Base-by-base conservation (phyloP, 192 early-diverging fungal species). In the Coemansia sp. region DNA sequence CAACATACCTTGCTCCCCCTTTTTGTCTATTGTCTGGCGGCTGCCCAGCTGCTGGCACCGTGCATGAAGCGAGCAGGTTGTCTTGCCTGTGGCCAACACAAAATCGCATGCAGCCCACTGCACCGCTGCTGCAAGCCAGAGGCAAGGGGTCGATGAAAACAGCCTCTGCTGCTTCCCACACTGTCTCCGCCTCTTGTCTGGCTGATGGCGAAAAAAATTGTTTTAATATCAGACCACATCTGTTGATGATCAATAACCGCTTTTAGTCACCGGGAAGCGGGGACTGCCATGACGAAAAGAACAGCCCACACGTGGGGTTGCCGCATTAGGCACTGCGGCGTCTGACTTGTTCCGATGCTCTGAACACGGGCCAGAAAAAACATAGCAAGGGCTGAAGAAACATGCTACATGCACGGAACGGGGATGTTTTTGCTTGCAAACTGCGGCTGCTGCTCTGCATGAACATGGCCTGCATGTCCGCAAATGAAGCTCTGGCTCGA, bases 61-160 rank as follows among this genome's bases (percentile, higher is more conserved):
- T 56, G 55, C 55, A 56, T 56, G 55, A 56, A 28, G 14, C 22
- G 28, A 56, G 28, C 20, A 56, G 28, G 55, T 56, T 28, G 55
- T 56, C 55, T 28, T 56, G 55, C 55, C 33, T 56, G 55, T 35
- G 55, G 55, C 28, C 55, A 28, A 56, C 45, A 48, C 45, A 48
- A 48, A 48, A 48, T 48, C 45, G 0, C 45, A 48, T 48, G 45
- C 45, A 48, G 45, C 45, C 45, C 45, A 15, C 45, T 12, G 45
- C 45, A 48, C 45, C 8, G 4, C 8, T 48, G 45, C 9, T 48
- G 45, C 45, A 48, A 15, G 45, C 45, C 45, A 48, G 17, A 48
- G 45, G 45, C 45, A 48, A 48, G 45, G 45, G 45, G 45, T 15
- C 45, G 45, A 48, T 5, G 45, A 48, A 48, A 48, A 12, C 9